A percentile compares a stretch with the other conserved stretches of the same genome.
phyloP scores from a whole-genome alignment of 1,284 basidiomycete species.

The Caloboletus inedulis region DNA sequence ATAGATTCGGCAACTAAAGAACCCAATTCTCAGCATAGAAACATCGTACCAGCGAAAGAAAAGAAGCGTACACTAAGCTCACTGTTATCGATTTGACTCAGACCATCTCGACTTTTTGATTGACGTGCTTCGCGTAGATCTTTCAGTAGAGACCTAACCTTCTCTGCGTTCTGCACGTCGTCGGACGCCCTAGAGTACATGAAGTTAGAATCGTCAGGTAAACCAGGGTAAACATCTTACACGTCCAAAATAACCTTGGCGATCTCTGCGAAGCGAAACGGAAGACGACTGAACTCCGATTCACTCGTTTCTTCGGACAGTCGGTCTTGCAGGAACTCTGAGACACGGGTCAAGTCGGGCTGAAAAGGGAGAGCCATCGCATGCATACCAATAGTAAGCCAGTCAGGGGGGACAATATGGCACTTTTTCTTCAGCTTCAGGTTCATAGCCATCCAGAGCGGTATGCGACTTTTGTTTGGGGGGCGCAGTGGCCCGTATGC shows the following conservation, averaged over 20 bases:
- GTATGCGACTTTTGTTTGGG: slow-evolving; percentile 77
- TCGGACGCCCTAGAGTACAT: slow-evolving; percentile 71
- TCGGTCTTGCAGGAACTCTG: slow-evolving; percentile 73
- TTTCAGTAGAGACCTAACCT: slow-evolving; percentile 82
- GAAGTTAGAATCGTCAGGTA: not conserved
- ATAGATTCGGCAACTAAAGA: slow-evolving; percentile 76
- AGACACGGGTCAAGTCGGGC: not conserved
- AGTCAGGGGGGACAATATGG: slow-evolving; percentile 83
- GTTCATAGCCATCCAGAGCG: slow-evolving; percentile 93
- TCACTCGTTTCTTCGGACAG: slow-evolving; percentile 70
- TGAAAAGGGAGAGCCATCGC: not conserved
- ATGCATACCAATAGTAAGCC: slow-evolving; percentile 76
- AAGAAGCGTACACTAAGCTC: slow-evolving; percentile 67
- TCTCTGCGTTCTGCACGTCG: slow-evolving; percentile 81
- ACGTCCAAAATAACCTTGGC: slow-evolving; percentile 87
- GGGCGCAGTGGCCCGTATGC: slow-evolving; percentile 92
- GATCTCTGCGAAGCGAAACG: slow-evolving; percentile 86
- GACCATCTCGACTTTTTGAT: slow-evolving; percentile 85
- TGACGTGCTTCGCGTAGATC: slow-evolving; percentile 94
- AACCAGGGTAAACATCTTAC: slow-evolving; percentile 41
- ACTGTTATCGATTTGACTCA: slow-evolving; percentile 68
- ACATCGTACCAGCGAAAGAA: not conserved
- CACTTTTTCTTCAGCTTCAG: slow-evolving; percentile 94
- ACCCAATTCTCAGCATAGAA: not conserved
- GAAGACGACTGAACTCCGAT: slow-evolving; percentile 71